A percentile compares a stretch with the other conserved stretches of the same genome.
Evolutionary conservation across 495 filamentous ascomycete species (phyloP).

Genomic region (Tetracladium marchalianum): DNA sequence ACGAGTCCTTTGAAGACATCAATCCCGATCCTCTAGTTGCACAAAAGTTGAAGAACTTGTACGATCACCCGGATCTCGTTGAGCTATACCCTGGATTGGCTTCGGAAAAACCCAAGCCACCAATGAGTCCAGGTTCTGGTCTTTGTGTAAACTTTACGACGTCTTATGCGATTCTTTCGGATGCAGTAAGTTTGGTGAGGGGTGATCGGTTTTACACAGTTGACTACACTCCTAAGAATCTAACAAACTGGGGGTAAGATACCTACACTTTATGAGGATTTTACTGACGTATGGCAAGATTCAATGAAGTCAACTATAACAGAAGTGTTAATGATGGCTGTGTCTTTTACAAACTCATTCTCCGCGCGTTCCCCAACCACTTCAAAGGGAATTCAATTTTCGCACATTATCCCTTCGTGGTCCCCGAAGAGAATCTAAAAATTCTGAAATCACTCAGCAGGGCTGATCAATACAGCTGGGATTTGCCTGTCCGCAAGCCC

Average conservation of each 20-base stretch:
- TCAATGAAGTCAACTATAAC: constrained; percentile 63
- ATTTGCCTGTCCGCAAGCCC: constrained; percentile 44
- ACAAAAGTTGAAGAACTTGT: constrained; percentile 61
- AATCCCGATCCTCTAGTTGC: constrained; percentile 68
- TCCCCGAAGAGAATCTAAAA: constrained; percentile 59
- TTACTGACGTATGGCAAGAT: constrained; percentile 13
- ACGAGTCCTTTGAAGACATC: constrained; percentile 77
- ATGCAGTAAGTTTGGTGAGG: constrained; percentile 76
- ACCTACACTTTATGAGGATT: constrained; percentile 21
- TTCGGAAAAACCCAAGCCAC: constrained; percentile 68
- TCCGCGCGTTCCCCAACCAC: constrained; percentile 69
- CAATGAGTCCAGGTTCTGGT: constrained; percentile 68
- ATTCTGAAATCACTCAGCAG: constrained; percentile 65
- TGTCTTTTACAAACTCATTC: constrained; percentile 76
- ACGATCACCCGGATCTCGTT: constrained; percentile 70
- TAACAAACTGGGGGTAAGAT: constrained; percentile 69
- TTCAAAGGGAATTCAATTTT: constrained; percentile 76
- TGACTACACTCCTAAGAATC: constrained; percentile 59
- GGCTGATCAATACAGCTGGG: constrained; percentile 63
- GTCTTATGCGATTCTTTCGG: constrained; percentile 73
- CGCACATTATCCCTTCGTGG: constrained; percentile 81
- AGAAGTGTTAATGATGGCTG: constrained; percentile 68
- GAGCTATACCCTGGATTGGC: constrained; percentile 78
- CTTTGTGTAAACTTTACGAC: constrained; percentile 76
- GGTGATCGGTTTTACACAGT: constrained; percentile 80